Evolutionary conservation across 1,284 basidiomycete genomes (phyloP).

Genomic region (Ustilago xerochloae): DNA sequence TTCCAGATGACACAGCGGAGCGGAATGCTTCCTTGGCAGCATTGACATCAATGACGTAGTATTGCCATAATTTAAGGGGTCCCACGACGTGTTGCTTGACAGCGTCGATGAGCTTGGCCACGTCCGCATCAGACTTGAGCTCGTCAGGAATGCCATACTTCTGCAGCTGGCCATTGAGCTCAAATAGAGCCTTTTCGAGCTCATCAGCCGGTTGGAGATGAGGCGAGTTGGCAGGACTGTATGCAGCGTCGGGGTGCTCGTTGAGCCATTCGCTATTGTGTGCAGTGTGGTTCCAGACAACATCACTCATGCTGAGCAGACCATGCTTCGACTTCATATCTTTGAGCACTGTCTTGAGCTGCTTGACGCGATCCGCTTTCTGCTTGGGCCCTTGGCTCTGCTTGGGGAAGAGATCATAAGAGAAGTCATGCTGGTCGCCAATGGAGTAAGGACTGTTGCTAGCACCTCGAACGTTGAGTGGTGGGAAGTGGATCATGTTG

Average conservation of each 20-base stretch:
- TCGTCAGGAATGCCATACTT: constrained; percentile 46
- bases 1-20: constrained; percentile 16
- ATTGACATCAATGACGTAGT: constrained; percentile 58
- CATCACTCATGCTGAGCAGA: constrained; percentile 62
- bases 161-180: constrained; percentile 42
- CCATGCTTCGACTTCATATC: constrained; percentile 56
- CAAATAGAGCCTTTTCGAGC: constrained; percentile 53
- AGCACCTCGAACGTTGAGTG: constrained; percentile 57
- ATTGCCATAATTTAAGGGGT: constrained; percentile 61
- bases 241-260: constrained; percentile 61
- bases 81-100: constrained; percentile 52
- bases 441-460: constrained; percentile 64
- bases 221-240: constrained; percentile 62
- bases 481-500: constrained; percentile 65
- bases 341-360: constrained; percentile 31
- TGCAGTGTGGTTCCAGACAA: constrained; percentile 63
- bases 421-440: constrained; percentile 59
- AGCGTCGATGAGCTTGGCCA: constrained; percentile 47
- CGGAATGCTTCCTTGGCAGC: constrained; percentile 39
- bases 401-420: constrained; percentile 55
- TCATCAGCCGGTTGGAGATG: constrained; percentile 63
- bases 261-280: constrained; percentile 62
- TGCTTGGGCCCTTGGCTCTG: constrained; percentile 22
- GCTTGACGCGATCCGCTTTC: constrained; percentile 42
- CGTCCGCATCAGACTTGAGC: constrained; percentile 49